Conservation (phyloP, 331 rosid genomes). For the Stylosanthes scabra region DNA sequence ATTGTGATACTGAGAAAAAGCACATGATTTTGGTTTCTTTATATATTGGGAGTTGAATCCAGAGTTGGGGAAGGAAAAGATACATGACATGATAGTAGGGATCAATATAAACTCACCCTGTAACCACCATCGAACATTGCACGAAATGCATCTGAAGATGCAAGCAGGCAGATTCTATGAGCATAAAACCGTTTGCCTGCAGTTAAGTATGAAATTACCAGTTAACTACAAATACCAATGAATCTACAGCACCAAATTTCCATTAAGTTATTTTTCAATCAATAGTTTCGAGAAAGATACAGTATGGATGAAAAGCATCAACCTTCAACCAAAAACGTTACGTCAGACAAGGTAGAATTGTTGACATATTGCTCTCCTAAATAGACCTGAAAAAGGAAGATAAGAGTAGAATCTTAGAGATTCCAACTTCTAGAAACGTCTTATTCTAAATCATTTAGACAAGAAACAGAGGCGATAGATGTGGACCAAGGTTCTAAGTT, state of each 20-base stretch:
- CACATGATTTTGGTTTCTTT: neutral
- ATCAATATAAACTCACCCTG: slow-evolving; percentile 67
- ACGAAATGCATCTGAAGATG: slow-evolving; percentile 96
- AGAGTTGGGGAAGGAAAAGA: slow-evolving; percentile 8
- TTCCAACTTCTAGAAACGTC: slow-evolving; percentile 16
- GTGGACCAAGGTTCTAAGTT: neutral
- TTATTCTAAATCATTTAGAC: neutral
- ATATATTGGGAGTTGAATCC: neutral
- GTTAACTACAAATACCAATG: slow-evolving; percentile 31
- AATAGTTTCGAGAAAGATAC: slow-evolving; percentile 16
- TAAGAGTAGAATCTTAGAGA: slow-evolving; percentile 29
- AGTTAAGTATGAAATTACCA: slow-evolving; percentile 32
- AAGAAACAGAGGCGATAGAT: neutral
- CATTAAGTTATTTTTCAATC: neutral
- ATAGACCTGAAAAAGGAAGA: slow-evolving; percentile 79
- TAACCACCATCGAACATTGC: slow-evolving; percentile 99
- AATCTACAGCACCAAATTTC: slow-evolving; percentile 23
- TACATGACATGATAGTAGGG: slow-evolving; percentile 6
- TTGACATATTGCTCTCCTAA: slow-evolving; percentile 94
- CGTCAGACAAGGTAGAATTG: slow-evolving; percentile 84
- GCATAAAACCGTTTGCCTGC: slow-evolving; percentile 93
- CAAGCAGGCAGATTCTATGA: slow-evolving; percentile 94
- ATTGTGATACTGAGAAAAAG: neutral
- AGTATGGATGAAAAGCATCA: slow-evolving; percentile 31
- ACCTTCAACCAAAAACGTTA: slow-evolving; percentile 99